Evolutionary conservation across 176 grass and related monocot species (phyloP).

Genomic region (Saccharum officinarum): DNA sequence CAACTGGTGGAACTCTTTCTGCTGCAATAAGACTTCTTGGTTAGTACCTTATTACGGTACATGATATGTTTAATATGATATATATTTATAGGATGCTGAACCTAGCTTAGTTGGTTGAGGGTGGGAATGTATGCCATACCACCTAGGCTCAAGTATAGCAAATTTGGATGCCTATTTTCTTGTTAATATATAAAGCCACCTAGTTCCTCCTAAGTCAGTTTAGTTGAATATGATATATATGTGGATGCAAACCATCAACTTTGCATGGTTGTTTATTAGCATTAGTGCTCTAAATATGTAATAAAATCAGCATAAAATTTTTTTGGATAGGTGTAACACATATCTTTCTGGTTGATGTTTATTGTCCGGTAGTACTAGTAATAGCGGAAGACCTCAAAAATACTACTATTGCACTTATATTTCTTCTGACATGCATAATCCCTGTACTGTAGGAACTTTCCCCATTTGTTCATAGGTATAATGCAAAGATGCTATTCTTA

Average conservation of each 20-base stretch:
- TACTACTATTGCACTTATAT: background rate
- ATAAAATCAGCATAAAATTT: background rate
- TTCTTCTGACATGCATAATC: background rate
- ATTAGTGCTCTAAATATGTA: background rate
- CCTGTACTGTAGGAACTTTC: background rate
- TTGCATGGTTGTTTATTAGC: background rate
- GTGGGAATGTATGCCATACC: background rate
- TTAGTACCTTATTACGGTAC: constrained; percentile 26
- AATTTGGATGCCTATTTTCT: background rate
- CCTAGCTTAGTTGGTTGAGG: background rate
- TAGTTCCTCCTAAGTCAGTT: background rate
- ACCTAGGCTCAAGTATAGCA: background rate
- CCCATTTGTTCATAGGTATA: background rate
- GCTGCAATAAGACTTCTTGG: constrained; percentile 92
- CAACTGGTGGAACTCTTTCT: constrained; percentile 86
- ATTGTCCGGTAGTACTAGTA: background rate
- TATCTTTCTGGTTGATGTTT: background rate
- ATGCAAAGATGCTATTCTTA: background rate
- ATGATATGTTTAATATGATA: constrained; percentile 17
- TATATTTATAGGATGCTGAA: background rate
- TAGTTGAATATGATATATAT: constrained; percentile 3
- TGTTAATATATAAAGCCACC: background rate
- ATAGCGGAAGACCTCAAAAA: background rate
- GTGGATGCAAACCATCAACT: background rate
- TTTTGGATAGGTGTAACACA: background rate